phyloP scores from a whole-genome alignment of 371 early-diverging fungal genomes.

The Homolaphlyctis polyrhiza region DNA sequence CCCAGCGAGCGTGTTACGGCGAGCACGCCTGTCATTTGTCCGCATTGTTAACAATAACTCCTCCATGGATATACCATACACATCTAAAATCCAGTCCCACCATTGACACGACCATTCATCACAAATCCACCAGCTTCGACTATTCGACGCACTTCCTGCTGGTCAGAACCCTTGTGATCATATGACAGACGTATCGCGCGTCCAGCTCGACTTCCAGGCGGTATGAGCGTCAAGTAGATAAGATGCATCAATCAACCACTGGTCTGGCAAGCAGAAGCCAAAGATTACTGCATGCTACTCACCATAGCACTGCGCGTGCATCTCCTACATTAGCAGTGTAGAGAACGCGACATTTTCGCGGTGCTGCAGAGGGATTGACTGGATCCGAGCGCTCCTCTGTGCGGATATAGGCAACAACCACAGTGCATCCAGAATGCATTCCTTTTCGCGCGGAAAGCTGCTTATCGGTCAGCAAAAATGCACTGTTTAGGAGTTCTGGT shows the following conservation, averaged over 20 bases:
- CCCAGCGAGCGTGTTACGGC: slow-evolving; percentile 96
- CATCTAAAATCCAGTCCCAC: too few relatives aligned
- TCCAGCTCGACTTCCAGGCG: slow-evolving; percentile 81
- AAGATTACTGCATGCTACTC: slow-evolving; percentile 10
- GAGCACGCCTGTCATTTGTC: slow-evolving; percentile 75
- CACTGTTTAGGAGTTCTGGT: slow-evolving; percentile 75
- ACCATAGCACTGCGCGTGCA: slow-evolving; percentile 88
- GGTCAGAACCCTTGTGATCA: slow-evolving; percentile 96
- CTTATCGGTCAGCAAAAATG: slow-evolving; percentile 79
- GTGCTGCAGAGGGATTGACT: neutral
- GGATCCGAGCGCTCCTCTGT: slow-evolving; percentile 31
- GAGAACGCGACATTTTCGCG: slow-evolving; percentile 63
- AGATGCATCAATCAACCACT: too few relatives aligned
- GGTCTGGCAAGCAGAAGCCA: too few relatives aligned
- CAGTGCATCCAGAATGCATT: slow-evolving; percentile 88
- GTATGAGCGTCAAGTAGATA: too few relatives aligned
- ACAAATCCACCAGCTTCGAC: slow-evolving; percentile 91
- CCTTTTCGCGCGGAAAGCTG: slow-evolving; percentile 68
- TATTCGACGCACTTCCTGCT: slow-evolving; percentile 81
- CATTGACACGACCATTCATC: slow-evolving; percentile 97
- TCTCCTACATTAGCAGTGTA: slow-evolving; percentile 96
- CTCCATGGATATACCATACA: too few relatives aligned
- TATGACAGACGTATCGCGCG: slow-evolving; percentile 87
- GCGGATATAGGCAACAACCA: slow-evolving; percentile 74
- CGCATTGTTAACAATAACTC: too few relatives aligned